Base-by-base conservation (phyloP, 1,139 yeast genomes). In the Debaryomycetaceae sp. region DNA sequence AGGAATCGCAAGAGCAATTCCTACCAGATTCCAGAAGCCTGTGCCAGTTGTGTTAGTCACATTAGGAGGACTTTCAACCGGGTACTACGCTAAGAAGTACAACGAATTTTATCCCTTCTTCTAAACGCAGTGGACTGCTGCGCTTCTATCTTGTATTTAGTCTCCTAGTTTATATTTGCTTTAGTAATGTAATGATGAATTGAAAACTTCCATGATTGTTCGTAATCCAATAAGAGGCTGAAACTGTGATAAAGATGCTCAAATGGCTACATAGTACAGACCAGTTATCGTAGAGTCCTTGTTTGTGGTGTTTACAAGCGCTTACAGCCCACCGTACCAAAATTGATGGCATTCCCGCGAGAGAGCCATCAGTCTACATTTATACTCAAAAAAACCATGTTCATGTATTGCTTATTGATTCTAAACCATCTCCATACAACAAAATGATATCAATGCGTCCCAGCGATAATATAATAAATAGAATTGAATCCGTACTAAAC, bases 31-130 rank as follows among this genome's bases (percentile, higher is more conserved):
- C 59, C 71, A 69, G 47, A 87, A 86, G 57, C 94, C 95, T 0
- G 75, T 91, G 39, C 98, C 98, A 1, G 59, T 86, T 41, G 62
- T 73, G 14, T 70, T 91, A 49, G 68, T 83, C 4, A 68, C 72
- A 13, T 61, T 88, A 44, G 97, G 97, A 31, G 69, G 78, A 6
- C 49, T 78, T 14, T 78, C 89, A 13, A 66, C 87, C 32, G 74
- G 71, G 16, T 91, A 87, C 68, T 91, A 88, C 61, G 75, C 73
- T 39, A 75, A 74, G 56, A 86, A 85, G 67, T 85, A 83, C 65
- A 73, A 75, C 50, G 87, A 85, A 56, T 86, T 83, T 56, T 83
- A 83, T 48, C 67, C 70, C 17, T 6, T 65, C 4, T 54, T 51
- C 35, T 42, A 43, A 30, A 32, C 15, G 22, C 13, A n/a, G n/a